phyloP scores from a whole-genome alignment of 495 filamentous ascomycete species.

The Aspergillus campestris region DNA sequence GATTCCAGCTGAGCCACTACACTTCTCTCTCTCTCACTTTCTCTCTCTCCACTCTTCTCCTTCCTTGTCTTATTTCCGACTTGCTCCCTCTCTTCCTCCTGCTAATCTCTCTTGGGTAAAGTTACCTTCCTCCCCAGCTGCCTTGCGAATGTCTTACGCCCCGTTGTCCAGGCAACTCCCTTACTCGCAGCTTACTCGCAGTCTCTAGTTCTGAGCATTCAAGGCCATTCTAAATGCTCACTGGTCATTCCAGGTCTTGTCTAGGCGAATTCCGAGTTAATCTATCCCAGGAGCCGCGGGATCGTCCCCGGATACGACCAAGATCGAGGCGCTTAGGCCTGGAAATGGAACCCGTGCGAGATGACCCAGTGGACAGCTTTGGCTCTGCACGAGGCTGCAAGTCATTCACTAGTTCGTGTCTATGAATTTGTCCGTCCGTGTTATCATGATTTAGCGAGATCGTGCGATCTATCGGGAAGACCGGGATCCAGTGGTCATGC shows the following conservation, averaged over 20 bases:
- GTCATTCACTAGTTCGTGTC: too few species aligned
- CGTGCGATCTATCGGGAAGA: too few species aligned
- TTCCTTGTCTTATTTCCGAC: not conserved
- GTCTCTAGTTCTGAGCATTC: not conserved
- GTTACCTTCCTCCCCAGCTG: too few species aligned
- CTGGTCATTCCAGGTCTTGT: too few species aligned
- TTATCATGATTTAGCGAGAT: too few species aligned
- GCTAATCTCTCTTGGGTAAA: not conserved
- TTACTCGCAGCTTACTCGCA: constrained; percentile 15
- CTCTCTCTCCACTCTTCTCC: not conserved
- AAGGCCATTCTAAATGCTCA: too few species aligned
- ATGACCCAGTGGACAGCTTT: not conserved
- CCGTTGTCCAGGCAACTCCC: constrained; percentile 31
- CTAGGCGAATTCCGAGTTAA: constrained; percentile 3
- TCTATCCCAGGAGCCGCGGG: constrained; percentile 5
- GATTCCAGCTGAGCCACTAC: constrained; percentile 1
- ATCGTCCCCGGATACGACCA: not conserved
- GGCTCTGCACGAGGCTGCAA: too few species aligned
- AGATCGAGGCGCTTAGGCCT: not conserved
- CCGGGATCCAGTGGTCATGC: too few species aligned
- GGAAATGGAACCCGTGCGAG: not conserved
- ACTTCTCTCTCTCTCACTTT: not conserved
- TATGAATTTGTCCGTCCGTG: too few species aligned
- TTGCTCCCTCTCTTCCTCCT: too few species aligned
- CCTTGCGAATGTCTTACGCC: constrained; percentile 3